These are phyloP conservation scores for Gnetum montanum DNA, from an alignment of 75 land plant genomes.

Conservation along the genomic window DNA sequence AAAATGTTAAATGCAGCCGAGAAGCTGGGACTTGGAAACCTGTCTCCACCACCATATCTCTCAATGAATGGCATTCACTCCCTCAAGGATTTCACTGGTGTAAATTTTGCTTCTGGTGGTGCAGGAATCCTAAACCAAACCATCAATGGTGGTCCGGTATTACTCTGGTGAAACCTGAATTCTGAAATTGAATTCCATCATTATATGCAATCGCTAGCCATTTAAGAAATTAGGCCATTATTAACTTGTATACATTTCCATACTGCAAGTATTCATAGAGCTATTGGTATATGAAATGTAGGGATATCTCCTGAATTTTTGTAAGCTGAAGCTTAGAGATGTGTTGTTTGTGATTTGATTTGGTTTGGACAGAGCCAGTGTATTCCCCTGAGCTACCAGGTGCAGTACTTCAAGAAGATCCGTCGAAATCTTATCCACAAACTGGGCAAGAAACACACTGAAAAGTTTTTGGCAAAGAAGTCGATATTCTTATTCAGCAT, in stretches of 20 bases:
- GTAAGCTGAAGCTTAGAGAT: background rate
- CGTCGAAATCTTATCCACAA: constrained; percentile 12
- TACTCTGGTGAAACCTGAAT: too few species aligned
- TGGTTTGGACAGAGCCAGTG: constrained; percentile 14
- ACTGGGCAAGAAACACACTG: constrained; percentile 20
- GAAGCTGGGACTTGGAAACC: constrained; percentile 32
- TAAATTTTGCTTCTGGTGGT: constrained; percentile 63
- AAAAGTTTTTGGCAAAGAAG: constrained; percentile 22
- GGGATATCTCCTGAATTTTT: background rate
- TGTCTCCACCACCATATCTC: constrained; percentile 45
- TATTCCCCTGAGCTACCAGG: constrained; percentile 28
- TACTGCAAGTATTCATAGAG: too few species aligned
- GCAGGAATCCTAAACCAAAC: constrained; percentile 38
- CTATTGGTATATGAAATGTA: too few species aligned
- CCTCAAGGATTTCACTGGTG: constrained; percentile 17
- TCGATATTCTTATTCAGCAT: constrained; percentile 37
- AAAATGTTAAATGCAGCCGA: too few species aligned
- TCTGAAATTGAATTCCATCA: too few species aligned
- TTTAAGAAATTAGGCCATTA: too few species aligned
- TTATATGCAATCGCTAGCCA: too few species aligned
- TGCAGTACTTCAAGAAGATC: constrained; percentile 26
- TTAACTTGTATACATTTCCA: too few species aligned
- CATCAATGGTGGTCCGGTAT: too few species aligned
- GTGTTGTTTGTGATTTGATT: background rate
- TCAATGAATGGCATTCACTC: constrained; percentile 17